Base-by-base conservation (phyloP, 495 filamentous ascomycete species). In the Penicillium pulvis region DNA sequence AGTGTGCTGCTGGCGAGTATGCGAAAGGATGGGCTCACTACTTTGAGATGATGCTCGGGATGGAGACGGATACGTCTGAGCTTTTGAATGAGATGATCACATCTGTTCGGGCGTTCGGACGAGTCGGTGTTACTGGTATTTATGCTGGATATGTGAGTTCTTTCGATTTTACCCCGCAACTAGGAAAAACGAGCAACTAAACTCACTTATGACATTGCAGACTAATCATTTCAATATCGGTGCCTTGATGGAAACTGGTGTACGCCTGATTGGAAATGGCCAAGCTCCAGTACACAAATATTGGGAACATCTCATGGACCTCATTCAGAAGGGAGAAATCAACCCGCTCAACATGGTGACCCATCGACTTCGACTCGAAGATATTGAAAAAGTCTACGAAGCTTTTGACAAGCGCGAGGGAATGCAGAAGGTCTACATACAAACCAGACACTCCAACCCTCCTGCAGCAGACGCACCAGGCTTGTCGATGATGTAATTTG, bases 81-180 rank as follows among this genome's bases (percentile, higher is more conserved):
- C 86, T 94, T 47, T 43, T 96, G 56, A 97, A 97, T 65, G 90
- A 97, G 75, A 91, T 92, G 85, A 83, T 97, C 42, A 86, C 85
- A 41, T 80, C 86, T 12, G 89, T 93, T 10, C 79, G 87, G 42
- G 88, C 85, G 51, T 95, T 85, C 68, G 90, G 93, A 12, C 79
- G 87, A 0, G 83, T 84, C 53, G 90, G 91, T 17, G 77, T 96
- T 52, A 96, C 90, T 0, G 91, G 89, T 36, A 84, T 93, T 47
- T 93, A 93, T 70, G 88, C 89, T 44, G 91, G 89, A 51, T 93
- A 85, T 72, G 88, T 92, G 70, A 74, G 87, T 80, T 23, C 20
- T 23, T 23, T 23, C 20, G 20, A 1, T 23, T 23, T 23, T 23
- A 23, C 20, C 20, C 20, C 20, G 2, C 2, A 23, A 1, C 20